Evolutionary conservation across 1,284 basidiomycete species (phyloP), one percentile per base, ranked within the genome.

Genomic region (Schizophyllum amplum): DNA sequence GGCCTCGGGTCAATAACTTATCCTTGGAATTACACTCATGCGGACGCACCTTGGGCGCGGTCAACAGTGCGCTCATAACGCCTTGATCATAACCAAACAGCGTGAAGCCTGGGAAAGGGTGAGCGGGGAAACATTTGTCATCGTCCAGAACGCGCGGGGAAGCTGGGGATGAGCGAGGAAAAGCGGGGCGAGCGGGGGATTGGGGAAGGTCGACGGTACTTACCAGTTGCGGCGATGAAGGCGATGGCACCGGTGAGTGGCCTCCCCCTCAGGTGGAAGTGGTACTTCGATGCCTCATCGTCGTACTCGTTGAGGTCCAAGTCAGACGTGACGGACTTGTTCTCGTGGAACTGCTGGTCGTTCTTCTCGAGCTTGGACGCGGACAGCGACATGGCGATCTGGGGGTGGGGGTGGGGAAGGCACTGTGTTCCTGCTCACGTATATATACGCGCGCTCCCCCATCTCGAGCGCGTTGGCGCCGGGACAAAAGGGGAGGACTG

Each of bases 71-170:
- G 47, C 78, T 81, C 81, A 85, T 84, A 27, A 84, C 82, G 59
- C 82, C 82, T 62, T 84, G 83, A 63, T 84, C 83, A 70, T 84
- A 84, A 17, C 82, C 82, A 64, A 85, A 84, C 11, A 84, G 69
- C 21, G 79, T 81, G 65, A 81, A 81, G 5, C 79, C 80, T 42
- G 33, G 33, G 33, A 17, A 42, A 42, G 33, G n/a, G 33, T 42
- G 33, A 42, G 33, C 33, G 33, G 33, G 33, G 33, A 42, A 42
- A 9, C 11, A 42, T 42, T 9, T 17, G 33, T n/a, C n/a, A n/a
- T n/a, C n/a, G n/a, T n/a, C 33, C 33, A 42, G 33, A 17, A 42
- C 33, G 11, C 13, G n/a, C n/a, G 33, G 33, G 33, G 11, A 17
- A 9, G 33, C 13, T 4, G 33, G 33, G 33, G 33, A 42, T 9